These are phyloP conservation scores for Adansonia grandidieri DNA, from an alignment of 441 rosid genomes.

Conservation along the genomic window DNA sequence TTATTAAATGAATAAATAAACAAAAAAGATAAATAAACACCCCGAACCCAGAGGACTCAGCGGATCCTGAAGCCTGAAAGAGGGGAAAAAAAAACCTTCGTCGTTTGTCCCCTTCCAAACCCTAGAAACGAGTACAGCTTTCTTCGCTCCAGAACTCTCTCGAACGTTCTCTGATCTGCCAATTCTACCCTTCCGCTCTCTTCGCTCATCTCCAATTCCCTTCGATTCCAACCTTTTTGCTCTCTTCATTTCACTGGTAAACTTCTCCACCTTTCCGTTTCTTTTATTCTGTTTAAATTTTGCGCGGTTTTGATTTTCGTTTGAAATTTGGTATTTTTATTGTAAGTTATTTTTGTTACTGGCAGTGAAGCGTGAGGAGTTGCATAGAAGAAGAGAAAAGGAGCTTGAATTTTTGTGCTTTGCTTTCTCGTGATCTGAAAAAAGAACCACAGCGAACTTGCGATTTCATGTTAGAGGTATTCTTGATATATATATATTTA, in stretches of 20 bases:
- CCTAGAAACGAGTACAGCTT: constrained; percentile 10
- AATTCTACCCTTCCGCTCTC: neutral
- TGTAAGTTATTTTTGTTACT: neutral
- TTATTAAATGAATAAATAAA: neutral
- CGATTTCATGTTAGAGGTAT: constrained; percentile 9
- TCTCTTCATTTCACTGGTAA: constrained; percentile 6
- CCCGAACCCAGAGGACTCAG: neutral
- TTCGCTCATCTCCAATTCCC: constrained; percentile 3
- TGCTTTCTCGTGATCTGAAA: constrained; percentile 28
- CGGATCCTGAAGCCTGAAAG: constrained; percentile 13
- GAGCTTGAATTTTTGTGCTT: neutral
- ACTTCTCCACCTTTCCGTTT: neutral
- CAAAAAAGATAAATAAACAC: neutral
- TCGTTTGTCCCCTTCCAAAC: constrained; percentile 16
- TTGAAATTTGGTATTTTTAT: neutral
- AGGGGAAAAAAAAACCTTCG: neutral
- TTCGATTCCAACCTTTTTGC: neutral
- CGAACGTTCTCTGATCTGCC: constrained; percentile 8
- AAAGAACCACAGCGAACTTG: neutral
- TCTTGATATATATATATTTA: neutral
- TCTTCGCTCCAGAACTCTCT: constrained; percentile 2
- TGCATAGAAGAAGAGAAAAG: constrained; percentile 5
- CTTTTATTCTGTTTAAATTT: neutral
- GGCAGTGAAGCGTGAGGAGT: constrained; percentile 6
- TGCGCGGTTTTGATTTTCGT: neutral